Evolutionary conservation across 225 moss, liverwort and hornwort species (phyloP).

Genomic region (Thuidium tamariscinum): DNA sequence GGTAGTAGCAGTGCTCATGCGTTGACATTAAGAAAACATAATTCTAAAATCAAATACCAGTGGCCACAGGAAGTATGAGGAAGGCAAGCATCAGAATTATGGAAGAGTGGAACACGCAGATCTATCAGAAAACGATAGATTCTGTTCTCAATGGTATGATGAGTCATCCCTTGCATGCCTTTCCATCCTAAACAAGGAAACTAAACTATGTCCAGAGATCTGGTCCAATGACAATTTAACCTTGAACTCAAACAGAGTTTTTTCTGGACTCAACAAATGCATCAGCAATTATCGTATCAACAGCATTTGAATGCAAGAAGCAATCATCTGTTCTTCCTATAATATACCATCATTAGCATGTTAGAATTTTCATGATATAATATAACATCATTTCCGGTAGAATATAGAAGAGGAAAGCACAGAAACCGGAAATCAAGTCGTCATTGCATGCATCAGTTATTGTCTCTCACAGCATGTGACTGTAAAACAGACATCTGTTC

Average conservation of each 20-base stretch:
- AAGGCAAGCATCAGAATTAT: slow-evolving; percentile 33
- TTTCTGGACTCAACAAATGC: not conserved
- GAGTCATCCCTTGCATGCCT: slow-evolving; percentile 27
- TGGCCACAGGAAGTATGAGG: not conserved
- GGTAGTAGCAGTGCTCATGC: not conserved
- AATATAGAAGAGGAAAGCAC: too few relatives aligned
- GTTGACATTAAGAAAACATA: not conserved
- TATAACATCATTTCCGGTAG: not conserved
- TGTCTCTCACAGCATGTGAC: slow-evolving; percentile 14
- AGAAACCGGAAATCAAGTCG: not conserved
- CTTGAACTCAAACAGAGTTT: not conserved
- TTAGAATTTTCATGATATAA: not conserved
- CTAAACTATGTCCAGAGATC: not conserved
- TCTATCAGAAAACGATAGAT: slow-evolving; percentile 5
- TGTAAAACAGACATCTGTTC: slow-evolving; percentile 26
- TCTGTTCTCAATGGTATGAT: slow-evolving; percentile 20
- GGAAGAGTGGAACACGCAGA: slow-evolving; percentile 39
- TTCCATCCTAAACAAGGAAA: not conserved
- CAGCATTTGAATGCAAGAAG: slow-evolving; percentile 20
- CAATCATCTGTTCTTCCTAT: slow-evolving; percentile 47
- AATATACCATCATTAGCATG: slow-evolving; percentile 27
- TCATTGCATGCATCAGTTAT: slow-evolving; percentile 17
- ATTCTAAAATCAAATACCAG: not conserved
- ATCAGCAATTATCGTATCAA: slow-evolving; percentile 16
- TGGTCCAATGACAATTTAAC: not conserved